Evolutionary conservation across 345 rosid genomes (phyloP).

Genomic region (Camelina neglecta): DNA sequence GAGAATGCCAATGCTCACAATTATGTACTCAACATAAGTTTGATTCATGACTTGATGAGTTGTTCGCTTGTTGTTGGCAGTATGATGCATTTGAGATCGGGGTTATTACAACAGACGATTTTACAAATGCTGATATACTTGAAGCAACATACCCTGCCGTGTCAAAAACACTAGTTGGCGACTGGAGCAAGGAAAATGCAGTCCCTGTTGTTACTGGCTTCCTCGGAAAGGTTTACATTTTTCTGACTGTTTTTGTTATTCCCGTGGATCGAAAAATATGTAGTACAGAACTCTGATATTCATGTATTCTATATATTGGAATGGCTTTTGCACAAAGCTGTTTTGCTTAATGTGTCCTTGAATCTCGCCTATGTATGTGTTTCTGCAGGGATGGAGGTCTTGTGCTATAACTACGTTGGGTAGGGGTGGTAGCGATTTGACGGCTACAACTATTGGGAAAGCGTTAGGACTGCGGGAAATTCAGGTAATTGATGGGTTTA

Average conservation of each 20-base stretch:
- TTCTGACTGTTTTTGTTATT: constrained; percentile 2
- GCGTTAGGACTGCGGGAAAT: constrained; percentile 85
- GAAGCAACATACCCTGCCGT: constrained; percentile 97
- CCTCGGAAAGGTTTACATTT: constrained; percentile 74
- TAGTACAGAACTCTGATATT: neutral
- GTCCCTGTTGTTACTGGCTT: constrained; percentile 90
- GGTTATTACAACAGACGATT: constrained; percentile 89
- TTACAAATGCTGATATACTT: constrained; percentile 90
- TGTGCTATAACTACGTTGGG: constrained; percentile 91
- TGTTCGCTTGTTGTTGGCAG: constrained; percentile 55
- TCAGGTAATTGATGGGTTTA: constrained; percentile 62
- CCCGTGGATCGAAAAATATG: neutral
- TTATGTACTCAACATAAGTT: neutral
- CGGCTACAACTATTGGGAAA: constrained; percentile 95
- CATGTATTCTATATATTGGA: neutral
- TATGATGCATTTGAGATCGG: constrained; percentile 95
- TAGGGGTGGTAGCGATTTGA: constrained; percentile 94
- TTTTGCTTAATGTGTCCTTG: constrained; percentile 4
- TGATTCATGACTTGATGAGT: constrained; percentile 23
- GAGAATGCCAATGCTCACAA: constrained; percentile 5
- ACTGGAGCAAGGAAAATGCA: constrained; percentile 77
- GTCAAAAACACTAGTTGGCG: constrained; percentile 68
- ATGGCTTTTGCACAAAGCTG: neutral
- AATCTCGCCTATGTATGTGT: neutral
- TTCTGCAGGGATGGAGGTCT: constrained; percentile 79